These are phyloP conservation scores for Aspergillus pseudotamarii DNA, from an alignment of 2,329 filamentous ascomycete species.

Conservation along the genomic window DNA sequence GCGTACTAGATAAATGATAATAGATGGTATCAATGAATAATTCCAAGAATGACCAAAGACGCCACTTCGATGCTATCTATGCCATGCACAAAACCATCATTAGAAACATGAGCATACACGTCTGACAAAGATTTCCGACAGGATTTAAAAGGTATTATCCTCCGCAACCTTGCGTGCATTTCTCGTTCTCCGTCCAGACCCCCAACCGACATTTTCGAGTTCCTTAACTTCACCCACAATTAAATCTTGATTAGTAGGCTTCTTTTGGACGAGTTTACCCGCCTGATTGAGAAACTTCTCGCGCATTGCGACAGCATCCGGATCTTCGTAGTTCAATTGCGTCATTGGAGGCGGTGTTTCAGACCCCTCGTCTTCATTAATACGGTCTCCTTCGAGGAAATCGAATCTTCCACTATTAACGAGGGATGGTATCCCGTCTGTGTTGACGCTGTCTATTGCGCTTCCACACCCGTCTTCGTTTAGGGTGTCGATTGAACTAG, in stretches of 20 bases:
- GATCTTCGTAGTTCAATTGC: conserved; percentile 52
- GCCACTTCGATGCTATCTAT: conserved; percentile 6
- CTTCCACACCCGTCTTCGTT: conserved; percentile 48
- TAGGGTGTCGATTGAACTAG: conserved; percentile 54
- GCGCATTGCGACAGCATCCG: conserved; percentile 58
- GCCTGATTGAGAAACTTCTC: conserved; percentile 54
- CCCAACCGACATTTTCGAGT: conserved; percentile 38
- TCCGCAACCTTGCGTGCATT: conserved; percentile 28
- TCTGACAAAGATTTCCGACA: background rate
- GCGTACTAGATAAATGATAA: background rate
- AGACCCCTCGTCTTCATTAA: conserved; percentile 32
- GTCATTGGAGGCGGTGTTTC: conserved; percentile 48
- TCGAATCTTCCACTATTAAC: conserved; percentile 36
- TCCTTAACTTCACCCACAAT: conserved; percentile 36
- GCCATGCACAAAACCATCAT: background rate
- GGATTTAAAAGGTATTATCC: conserved; percentile 11
- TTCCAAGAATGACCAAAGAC: conserved; percentile 1
- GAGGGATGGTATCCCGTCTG: conserved; percentile 34
- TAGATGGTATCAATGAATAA: background rate
- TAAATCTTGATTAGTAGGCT: conserved; percentile 17
- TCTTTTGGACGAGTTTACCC: conserved; percentile 45
- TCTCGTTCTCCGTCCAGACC: conserved; percentile 38
- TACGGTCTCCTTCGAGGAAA: conserved; percentile 27
- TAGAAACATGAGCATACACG: background rate
- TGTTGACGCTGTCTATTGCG: conserved; percentile 33